Evolutionary conservation across 805 yeast genomes (phyloP).

Genomic region (Zygoascus flipseniorum): DNA sequence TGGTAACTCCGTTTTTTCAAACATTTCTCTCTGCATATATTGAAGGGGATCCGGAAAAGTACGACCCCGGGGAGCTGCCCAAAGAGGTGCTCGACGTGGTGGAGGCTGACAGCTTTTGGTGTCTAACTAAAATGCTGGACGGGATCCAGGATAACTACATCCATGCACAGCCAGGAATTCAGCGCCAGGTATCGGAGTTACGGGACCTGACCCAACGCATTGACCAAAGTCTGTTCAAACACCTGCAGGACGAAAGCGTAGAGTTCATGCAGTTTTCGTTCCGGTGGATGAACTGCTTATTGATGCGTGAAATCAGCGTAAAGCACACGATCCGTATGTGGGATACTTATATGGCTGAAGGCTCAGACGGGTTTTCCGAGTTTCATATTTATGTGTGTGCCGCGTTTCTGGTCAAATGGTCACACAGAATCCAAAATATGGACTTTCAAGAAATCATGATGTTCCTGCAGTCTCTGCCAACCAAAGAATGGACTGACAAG

Average conservation of each 20-base stretch:
- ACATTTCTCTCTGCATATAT: constrained; percentile 68
- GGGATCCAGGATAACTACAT: constrained; percentile 95
- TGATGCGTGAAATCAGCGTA: constrained; percentile 87
- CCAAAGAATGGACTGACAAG: constrained; percentile 73
- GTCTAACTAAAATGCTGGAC: constrained; percentile 80
- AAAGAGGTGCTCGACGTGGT: constrained; percentile 53
- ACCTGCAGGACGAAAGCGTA: constrained; percentile 72
- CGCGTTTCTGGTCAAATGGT: constrained; percentile 86
- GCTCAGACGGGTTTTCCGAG: constrained; percentile 66
- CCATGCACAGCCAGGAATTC: constrained; percentile 96
- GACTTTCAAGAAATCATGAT: constrained; percentile 93
- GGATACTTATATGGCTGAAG: constrained; percentile 75
- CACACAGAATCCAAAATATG: constrained; percentile 65
- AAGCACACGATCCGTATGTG: constrained; percentile 84
- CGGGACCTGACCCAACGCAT: constrained; percentile 71
- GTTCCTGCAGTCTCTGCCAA: constrained; percentile 85
- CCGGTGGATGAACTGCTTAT: constrained; percentile 96
- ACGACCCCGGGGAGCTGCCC: constrained; percentile 57
- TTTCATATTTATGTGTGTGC: constrained; percentile 98
- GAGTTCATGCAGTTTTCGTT: constrained; percentile 94
- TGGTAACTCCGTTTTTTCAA: constrained; percentile 88
- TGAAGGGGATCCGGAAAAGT: constrained; percentile 40
- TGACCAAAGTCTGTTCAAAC: constrained; percentile 63
- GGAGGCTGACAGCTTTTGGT: constrained; percentile 98
- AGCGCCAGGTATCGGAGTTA: constrained; percentile 79